Base-by-base conservation (phyloP, 2,329 filamentous ascomycete genomes). In the Fusarium temperatum region DNA sequence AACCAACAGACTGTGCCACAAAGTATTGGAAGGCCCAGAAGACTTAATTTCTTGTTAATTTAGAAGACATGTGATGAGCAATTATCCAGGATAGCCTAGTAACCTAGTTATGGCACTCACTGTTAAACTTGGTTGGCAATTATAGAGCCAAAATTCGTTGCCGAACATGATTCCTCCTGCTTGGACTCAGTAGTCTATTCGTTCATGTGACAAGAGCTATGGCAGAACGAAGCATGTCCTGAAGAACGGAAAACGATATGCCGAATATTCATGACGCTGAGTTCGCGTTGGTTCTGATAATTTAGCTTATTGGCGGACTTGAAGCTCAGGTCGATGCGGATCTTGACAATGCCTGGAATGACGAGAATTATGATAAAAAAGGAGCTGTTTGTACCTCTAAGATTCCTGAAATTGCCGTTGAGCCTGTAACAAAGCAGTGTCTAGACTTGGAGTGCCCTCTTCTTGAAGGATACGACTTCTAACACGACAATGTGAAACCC, bases 361-460 rank as follows among this genome's bases (percentile, higher is more conserved):
- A 22, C 8, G 1, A 41, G 22, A 22, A 15, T 13, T 13, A n/a
- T 15, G 22, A 41, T 4, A 13, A n/a, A 8, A 41, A n/a, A 41
- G 12, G 22, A n/a, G 39, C 39, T 41, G 8, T 15, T n/a, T n/a
- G 15, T 22, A 15, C 39, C 39, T n/a, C 1, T n/a, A 9, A 41
- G 13, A n/a, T 15, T n/a, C 8, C 13, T 5, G 39, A n/a, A 41
- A 41, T 13, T 22, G 13, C 39, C 39, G 0, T 41, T 41, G 39
- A 41, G 22, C 8, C 22, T n/a, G 7, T 14, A 15, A 41, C 1
- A 3, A 14, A n/a, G 13, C 8, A 0, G 20, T 41, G 6, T n/a
- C 8, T 41, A 41, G 39, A 41, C 4, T 8, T 41, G 20, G 20
- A 41, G 12, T 22, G 13, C 15, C 20, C 20, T 14, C 38, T 8